Evolutionary conservation across 1,284 basidiomycete genomes (phyloP).

Genomic region (Ustilago trichophora): DNA sequence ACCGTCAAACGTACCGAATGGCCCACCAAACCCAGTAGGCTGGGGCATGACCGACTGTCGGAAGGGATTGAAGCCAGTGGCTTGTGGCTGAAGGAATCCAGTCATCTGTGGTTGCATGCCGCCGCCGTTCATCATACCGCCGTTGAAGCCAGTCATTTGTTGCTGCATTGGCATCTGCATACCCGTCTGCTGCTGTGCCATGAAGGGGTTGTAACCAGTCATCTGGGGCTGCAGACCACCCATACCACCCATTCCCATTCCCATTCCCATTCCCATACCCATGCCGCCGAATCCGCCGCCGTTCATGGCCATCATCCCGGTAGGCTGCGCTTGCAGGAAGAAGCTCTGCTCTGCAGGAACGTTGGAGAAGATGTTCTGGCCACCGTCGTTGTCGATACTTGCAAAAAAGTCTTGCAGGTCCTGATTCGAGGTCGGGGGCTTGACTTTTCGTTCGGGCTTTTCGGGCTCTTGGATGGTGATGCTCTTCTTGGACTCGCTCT

Average conservation of each 20-base stretch:
- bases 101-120: slow-evolving; percentile 65
- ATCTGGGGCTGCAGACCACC: slow-evolving; percentile 63
- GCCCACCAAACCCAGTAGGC: slow-evolving; percentile 48
- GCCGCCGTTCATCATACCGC: slow-evolving; percentile 3
- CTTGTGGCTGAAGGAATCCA: slow-evolving; percentile 74
- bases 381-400: slow-evolving; percentile 84
- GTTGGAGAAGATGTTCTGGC: slow-evolving; percentile 75
- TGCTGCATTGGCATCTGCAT: slow-evolving; percentile 68
- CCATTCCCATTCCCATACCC: slow-evolving; percentile 67
- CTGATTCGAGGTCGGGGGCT: slow-evolving; percentile 60
- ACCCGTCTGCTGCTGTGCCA: slow-evolving; percentile 46
- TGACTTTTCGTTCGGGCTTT: slow-evolving; percentile 42
- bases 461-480: slow-evolving; percentile 54
- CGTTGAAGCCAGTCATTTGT: slow-evolving; percentile 72
- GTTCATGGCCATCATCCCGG: slow-evolving; percentile 50
- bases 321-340: slow-evolving; percentile 50
- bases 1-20: slow-evolving; percentile 32
- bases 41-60: slow-evolving; percentile 66
- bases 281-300: slow-evolving; percentile 60
- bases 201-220: slow-evolving; percentile 69
- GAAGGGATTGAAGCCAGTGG: slow-evolving; percentile 81
- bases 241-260: slow-evolving; percentile 68
- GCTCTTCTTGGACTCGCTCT: slow-evolving; percentile 47
- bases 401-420: slow-evolving; percentile 87
- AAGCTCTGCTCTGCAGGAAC: slow-evolving; percentile 42